These are phyloP conservation scores for Phytophthora hybrid DNA, from an alignment of 352 stramenopile species.

Conservation along the genomic window DNA sequence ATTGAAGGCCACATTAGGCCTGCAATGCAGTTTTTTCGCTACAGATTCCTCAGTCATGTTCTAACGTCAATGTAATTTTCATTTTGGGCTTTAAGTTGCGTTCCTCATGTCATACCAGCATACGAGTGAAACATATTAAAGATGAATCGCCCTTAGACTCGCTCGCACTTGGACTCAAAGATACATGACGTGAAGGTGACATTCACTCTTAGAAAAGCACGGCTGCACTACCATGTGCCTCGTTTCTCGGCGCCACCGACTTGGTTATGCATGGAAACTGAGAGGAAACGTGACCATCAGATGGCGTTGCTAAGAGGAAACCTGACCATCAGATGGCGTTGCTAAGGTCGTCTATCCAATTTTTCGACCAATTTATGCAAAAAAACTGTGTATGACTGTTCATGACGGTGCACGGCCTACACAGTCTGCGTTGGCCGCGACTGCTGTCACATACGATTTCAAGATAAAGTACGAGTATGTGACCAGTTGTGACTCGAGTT, in stretches of 20 bases:
- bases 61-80: constrained; percentile 21
- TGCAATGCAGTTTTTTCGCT: constrained; percentile 26
- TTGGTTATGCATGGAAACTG: not conserved
- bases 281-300: not conserved
- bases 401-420: constrained; percentile 2
- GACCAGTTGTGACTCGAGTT: no score
- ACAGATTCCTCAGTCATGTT: constrained; percentile 11
- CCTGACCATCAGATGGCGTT: not conserved
- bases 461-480: no score
- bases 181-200: no score
- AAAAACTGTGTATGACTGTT: not conserved
- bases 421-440: constrained; percentile 1
- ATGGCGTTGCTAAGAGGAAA: not conserved
- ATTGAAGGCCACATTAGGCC: constrained; percentile 13
- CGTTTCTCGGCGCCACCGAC: no score
- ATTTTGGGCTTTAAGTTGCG: not conserved
- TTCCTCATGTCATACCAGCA: not conserved
- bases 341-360: not conserved
- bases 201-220: no score
- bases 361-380: not conserved
- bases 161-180: not conserved
- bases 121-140: no score
- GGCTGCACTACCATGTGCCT: no score
- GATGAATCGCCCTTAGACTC: not conserved
- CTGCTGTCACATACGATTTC: no score